A percentile compares a stretch with the other conserved stretches of the same genome.
Conservation (phyloP, 2,329 filamentous ascomycete species). For the Triangularia verruculosa region DNA sequence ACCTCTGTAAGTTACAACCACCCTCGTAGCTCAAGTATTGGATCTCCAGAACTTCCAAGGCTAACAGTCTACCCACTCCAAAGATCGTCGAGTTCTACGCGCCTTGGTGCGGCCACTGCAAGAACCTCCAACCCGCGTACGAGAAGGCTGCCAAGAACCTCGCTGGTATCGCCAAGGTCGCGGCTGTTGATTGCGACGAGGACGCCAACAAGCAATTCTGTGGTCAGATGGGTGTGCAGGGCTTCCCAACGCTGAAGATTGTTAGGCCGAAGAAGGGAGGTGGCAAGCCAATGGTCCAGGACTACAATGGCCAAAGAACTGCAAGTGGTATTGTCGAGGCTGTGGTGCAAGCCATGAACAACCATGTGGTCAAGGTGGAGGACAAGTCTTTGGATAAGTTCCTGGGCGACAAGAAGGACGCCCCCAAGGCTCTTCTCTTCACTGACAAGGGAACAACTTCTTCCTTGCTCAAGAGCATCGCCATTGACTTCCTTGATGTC, state of each 20-base stretch:
- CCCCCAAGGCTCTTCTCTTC: slow-evolving; percentile 85
- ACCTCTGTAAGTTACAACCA: slow-evolving; percentile 67
- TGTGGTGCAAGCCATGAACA: slow-evolving; percentile 83
- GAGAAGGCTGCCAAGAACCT: slow-evolving; percentile 90
- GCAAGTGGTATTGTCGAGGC: slow-evolving; percentile 87
- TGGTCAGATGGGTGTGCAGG: slow-evolving; percentile 79
- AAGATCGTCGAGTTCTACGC: slow-evolving; percentile 84
- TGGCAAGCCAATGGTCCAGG: slow-evolving; percentile 77
- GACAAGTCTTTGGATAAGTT: slow-evolving; percentile 78
- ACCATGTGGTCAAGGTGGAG: slow-evolving; percentile 78
- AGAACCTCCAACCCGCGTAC: slow-evolving; percentile 92
- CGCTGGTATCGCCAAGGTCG: slow-evolving; percentile 89
- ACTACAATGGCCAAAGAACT: slow-evolving; percentile 80
- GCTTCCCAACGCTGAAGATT: slow-evolving; percentile 95
- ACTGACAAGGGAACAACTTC: slow-evolving; percentile 89
- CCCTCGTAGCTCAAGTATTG: neutral
- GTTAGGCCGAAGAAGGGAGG: slow-evolving; percentile 73
- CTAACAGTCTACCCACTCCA: neutral
- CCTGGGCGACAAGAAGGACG: slow-evolving; percentile 63
- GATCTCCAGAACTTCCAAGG: neutral
- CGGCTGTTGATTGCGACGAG: slow-evolving; percentile 91
- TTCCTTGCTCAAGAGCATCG: slow-evolving; percentile 75
- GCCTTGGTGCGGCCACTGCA: slow-evolving; percentile 96
- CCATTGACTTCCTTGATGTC: slow-evolving; percentile 83
- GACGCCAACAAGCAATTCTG: slow-evolving; percentile 89